Evolutionary conservation across 352 stramenopile species (phyloP).

Genomic region (Pythium oligandrum): DNA sequence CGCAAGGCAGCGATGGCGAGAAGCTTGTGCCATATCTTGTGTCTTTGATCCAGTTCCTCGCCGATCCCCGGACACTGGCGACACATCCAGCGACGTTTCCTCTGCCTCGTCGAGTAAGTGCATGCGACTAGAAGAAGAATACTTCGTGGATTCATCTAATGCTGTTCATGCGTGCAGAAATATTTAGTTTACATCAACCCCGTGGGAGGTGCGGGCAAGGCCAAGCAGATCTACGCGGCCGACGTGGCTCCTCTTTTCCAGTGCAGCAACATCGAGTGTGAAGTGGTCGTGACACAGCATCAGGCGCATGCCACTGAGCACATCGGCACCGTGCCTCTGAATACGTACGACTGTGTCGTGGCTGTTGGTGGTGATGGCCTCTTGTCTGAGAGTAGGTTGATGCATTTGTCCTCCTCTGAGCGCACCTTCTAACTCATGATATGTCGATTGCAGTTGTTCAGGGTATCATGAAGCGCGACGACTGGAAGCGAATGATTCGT

Average conservation of each 20-base stretch:
- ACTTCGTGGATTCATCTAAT: background rate
- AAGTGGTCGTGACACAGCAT: constrained; percentile 43
- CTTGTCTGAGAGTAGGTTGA: constrained; percentile 54
- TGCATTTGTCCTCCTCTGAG: background rate
- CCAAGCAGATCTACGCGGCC: constrained; percentile 42
- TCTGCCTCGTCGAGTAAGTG: constrained; percentile 32
- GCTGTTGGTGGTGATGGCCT: constrained; percentile 62
- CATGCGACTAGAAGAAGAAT: background rate
- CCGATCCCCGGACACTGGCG: constrained; percentile 30
- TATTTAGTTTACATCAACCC: constrained; percentile 74
- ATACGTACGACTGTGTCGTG: constrained; percentile 62
- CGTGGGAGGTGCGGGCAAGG: constrained; percentile 45
- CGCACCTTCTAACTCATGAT: background rate
- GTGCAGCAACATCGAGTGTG: constrained; percentile 49
- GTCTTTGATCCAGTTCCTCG: constrained; percentile 35
- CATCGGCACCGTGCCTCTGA: constrained; percentile 29
- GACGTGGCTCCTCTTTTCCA: constrained; percentile 49
- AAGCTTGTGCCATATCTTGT: constrained; percentile 27
- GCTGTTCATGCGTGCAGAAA: constrained; percentile 18
- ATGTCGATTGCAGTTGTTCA: constrained; percentile 49
- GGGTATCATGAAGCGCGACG: constrained; percentile 52
- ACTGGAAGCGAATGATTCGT: constrained; percentile 35
- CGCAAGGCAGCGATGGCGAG: constrained; percentile 20
- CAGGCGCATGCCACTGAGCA: constrained; percentile 59
- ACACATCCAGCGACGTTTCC: constrained; percentile 11